Evolutionary conservation across 148 eudicot genomes (phyloP), one percentile per base, ranked within the genome.

Genomic region (Silene uniflora): DNA sequence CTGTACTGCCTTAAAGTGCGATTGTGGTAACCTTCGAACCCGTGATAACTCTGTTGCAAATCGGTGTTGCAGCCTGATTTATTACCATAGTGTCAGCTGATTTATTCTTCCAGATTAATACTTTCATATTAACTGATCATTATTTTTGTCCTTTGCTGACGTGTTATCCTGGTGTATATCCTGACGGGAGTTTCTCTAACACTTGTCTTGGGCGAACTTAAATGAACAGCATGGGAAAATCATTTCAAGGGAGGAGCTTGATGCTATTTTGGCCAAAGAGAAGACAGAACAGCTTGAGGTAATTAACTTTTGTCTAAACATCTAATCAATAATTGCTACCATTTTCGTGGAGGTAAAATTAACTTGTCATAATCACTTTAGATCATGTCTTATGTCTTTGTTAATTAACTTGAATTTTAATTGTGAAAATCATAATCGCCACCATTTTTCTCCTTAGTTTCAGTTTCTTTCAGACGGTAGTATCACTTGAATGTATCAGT

Each of bases 161-260:
- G 47, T 29, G 29, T 18, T 35, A 59, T 66, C 62, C 69, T 68
- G 61, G 59, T 69, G 49, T 62, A 62, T 58, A 69, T 47, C 46
- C 76, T 75, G 18, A 61, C 18, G 6, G 47, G 12, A 23, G 11
- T 80, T 79, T 69, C 13, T 69, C 25, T 79, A 21, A 74, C 47
- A 63, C 61, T 52, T n/a, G 56, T 42, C 22, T 23, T 78, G 54
- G 10, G 18, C 67, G 10, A 27, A 69, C n/a, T 71, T 78, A 35
- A 81, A 44, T 83, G 64, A 66, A 79, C 92, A 96, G 99, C 82
- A 82, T 79, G 94, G 99, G 67, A 89, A 88, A 76, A 66, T 96
- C 65, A 89, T 92, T 78, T 77, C 99, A 78, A 86, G 96, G 76
- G 98, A 91, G 76, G 92, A 96, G 80, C 89, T 96, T 67, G 91